Conservation (phyloP, 495 filamentous ascomycete genomes). For the Neurospora sp. region DNA sequence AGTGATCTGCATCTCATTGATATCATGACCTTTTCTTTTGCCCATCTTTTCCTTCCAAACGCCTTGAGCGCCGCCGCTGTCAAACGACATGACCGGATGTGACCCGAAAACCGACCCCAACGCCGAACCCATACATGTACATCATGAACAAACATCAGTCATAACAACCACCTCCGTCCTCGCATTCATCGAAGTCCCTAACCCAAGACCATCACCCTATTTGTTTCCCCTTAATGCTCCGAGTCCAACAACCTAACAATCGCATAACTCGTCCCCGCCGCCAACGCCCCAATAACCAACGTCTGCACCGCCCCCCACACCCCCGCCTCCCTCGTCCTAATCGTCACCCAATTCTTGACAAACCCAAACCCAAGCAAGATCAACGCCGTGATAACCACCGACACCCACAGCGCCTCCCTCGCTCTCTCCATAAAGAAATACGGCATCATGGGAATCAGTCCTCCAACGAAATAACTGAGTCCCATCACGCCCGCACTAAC, state of each 20-base stretch:
- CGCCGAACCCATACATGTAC: not conserved
- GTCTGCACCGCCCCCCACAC: conserved; percentile 34
- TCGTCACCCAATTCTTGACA: conserved; percentile 35
- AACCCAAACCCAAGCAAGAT: conserved; percentile 45
- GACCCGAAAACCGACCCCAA: not conserved
- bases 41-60: not conserved
- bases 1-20: not conserved
- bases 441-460: conserved; percentile 46
- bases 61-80: not conserved
- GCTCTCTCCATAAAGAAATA: conserved; percentile 41
- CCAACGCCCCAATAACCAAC: conserved; percentile 29
- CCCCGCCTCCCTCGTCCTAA: conserved; percentile 26
- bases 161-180: not conserved
- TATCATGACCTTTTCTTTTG: not conserved
- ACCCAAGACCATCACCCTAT: not conserved
- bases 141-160: not conserved
- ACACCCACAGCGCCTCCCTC: conserved; percentile 35
- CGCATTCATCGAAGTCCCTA: not conserved
- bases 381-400: conserved; percentile 40
- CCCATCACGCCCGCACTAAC: conserved; percentile 43
- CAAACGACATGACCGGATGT: not conserved
- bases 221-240: not conserved
- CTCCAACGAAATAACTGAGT: conserved; percentile 43
- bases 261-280: conserved; percentile 34
- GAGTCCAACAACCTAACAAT: conserved; percentile 26